Evolutionary conservation across 345 rosid genomes (phyloP).

Genomic region (Erucastrum elatum): DNA sequence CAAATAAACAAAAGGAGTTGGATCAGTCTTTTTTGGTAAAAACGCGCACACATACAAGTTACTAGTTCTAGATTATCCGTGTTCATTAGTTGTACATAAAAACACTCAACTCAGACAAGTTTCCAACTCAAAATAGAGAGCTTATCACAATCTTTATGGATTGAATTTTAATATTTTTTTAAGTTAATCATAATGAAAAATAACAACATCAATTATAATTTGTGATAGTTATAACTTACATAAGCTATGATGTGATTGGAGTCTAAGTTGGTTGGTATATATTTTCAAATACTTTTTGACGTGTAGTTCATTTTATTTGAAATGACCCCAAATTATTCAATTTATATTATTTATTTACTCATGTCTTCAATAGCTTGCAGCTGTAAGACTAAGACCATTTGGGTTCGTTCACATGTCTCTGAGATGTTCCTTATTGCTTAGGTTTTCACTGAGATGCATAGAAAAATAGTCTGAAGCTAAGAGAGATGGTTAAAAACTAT

Average conservation of each 20-base stretch:
- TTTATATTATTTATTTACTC: neutral
- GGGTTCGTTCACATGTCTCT: no score
- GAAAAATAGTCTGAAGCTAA: neutral
- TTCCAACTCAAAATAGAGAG: neutral
- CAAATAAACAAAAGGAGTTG: no score
- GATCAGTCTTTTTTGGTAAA: no score
- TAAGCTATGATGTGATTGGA: no score
- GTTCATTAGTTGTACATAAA: no score
- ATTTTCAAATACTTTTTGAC: neutral
- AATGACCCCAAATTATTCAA: neutral
- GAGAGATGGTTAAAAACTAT: neutral
- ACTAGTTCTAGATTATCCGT: no score
- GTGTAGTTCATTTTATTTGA: neutral
- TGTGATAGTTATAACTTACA: neutral
- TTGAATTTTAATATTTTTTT: no score
- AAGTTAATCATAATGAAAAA: neutral
- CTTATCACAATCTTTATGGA: neutral
- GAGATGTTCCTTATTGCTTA: no score
- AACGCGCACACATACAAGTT: no score
- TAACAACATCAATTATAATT: neutral
- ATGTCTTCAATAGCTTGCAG: no score
- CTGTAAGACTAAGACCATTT: no score
- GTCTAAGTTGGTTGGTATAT: no score
- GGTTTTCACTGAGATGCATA: neutral
- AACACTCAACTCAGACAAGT: neutral